These are phyloP conservation scores for Fusarium fujikuroi DNA, from an alignment of 2,329 filamentous ascomycete genomes.

Conservation along the genomic window DNA sequence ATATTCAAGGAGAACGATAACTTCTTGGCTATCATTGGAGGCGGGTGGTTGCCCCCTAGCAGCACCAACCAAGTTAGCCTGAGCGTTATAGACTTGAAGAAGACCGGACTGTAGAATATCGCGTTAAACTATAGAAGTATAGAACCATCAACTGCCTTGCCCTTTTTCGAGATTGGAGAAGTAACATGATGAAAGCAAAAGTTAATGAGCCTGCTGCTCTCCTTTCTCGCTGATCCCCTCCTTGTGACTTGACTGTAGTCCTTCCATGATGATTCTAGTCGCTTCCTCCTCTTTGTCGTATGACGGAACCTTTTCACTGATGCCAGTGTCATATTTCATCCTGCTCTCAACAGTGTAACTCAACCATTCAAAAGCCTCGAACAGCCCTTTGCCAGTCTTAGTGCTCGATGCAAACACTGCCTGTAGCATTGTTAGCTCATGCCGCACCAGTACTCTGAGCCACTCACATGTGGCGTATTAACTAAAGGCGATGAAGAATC, in stretches of 20 bases:
- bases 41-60: constrained; percentile 57
- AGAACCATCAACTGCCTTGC: neutral
- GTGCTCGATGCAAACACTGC: neutral
- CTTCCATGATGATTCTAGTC: neutral
- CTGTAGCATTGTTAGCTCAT: neutral
- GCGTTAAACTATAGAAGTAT: neutral
- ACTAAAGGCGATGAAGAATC: neutral
- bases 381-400: neutral
- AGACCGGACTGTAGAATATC: constrained; percentile 14
- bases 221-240: neutral
- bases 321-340: neutral
- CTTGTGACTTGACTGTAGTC: fast-evolving
- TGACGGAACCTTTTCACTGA: neutral
- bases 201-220: fast-evolving
- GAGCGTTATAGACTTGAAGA: constrained; percentile 47
- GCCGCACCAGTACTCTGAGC: fast-evolving
- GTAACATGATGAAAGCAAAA: neutral
- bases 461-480: neutral
- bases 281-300: neutral
- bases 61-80: constrained; percentile 56
- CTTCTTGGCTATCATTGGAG: constrained; percentile 56
- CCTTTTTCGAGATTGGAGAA: too few species aligned
- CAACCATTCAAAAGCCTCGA: neutral
- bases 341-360: neutral
- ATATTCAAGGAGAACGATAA: constrained; percentile 50